Base-by-base conservation (phyloP, 257 asterid species). In the Paraleonurus japonicus region DNA sequence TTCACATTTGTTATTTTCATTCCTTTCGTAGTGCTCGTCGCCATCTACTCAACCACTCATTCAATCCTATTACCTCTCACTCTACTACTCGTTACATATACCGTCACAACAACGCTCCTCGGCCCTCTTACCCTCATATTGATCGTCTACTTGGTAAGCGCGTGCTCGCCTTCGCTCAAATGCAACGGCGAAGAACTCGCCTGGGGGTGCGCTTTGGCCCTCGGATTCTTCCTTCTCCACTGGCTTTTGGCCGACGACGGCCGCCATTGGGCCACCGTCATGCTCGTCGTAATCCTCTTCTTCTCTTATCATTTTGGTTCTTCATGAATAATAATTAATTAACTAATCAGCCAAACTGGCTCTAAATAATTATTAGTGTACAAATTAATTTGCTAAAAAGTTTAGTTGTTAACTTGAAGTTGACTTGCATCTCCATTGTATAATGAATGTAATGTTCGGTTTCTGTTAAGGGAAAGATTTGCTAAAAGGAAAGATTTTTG, bases 41-140 rank as follows among this genome's bases (percentile, higher is more conserved):
- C 83, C 4, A 41, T 89, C 3, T 82, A 81, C 54, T 80, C 77
- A 1, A 7, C 82, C 33, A 76, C 50, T 7, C 85, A 83, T 59
- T 53, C 86, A 15, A 64, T 87, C 47, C 22, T 85, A 1, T 22
- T 81, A 19, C 89, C 95, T 55, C 79, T 90, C 16, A 68, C 77
- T 1, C 28, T 84, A 1, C 26, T 81, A 12, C 79, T 89, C 53
- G 75, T 75, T 16, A 74, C 73, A 2, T 87, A 85, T 51, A 76
- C 80, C 0, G 79, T 87, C 7, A 62, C 80, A 0, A 90, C 87
- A n/a, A 71, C 82, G 84, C 87, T 86, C 71, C 79, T 90, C 22
- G 95, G 86, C 24, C 96, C 92, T 12, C 90, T 87, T 26, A 41
- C 84, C 35, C 74, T 87, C 59, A 84, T 86, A 7, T n/a, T 79